A percentile compares a stretch with the other conserved stretches of the same genome.
Conservation (phyloP, 371 early-diverging fungal species). For the Dipsacomyces acuminosporus region DNA sequence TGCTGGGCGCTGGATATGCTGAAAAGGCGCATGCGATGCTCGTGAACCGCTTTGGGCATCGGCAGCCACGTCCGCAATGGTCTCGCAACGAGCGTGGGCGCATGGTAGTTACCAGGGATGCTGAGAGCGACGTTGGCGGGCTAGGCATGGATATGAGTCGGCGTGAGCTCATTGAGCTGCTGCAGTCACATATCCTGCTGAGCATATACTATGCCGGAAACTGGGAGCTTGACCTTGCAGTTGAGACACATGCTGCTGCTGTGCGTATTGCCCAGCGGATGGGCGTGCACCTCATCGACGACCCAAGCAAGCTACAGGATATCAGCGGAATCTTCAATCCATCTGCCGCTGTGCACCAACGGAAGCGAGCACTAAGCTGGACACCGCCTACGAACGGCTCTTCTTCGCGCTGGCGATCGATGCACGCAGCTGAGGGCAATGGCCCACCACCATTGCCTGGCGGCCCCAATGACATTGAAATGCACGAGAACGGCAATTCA, state of each 20-base stretch:
- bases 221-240: constrained; percentile 30
- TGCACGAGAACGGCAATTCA: background rate
- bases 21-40: constrained; percentile 23
- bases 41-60: constrained; percentile 22
- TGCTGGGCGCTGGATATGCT: constrained; percentile 13
- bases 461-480: constrained; percentile 17
- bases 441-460: constrained; percentile 16
- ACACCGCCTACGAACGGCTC: background rate
- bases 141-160: constrained; percentile 11
- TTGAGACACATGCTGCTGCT: constrained; percentile 32
- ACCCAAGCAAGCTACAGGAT: constrained; percentile 20
- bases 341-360: constrained; percentile 18
- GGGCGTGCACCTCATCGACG: constrained; percentile 38
- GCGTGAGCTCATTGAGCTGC: constrained; percentile 30
- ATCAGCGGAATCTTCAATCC: constrained; percentile 30
- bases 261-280: constrained; percentile 35
- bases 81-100: constrained; percentile 20
- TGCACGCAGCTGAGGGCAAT: background rate
- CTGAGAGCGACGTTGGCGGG: constrained; percentile 8
- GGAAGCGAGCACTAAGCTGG: constrained; percentile 20
- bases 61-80: constrained; percentile 11
- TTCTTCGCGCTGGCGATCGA: constrained; percentile 9
- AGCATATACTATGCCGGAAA: constrained; percentile 35
- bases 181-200: constrained; percentile 34
- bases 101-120: constrained; percentile 5